These are phyloP conservation scores for Magnaporthiopsis rhizophila DNA, from an alignment of 2,329 filamentous ascomycete species.

Conservation along the genomic window DNA sequence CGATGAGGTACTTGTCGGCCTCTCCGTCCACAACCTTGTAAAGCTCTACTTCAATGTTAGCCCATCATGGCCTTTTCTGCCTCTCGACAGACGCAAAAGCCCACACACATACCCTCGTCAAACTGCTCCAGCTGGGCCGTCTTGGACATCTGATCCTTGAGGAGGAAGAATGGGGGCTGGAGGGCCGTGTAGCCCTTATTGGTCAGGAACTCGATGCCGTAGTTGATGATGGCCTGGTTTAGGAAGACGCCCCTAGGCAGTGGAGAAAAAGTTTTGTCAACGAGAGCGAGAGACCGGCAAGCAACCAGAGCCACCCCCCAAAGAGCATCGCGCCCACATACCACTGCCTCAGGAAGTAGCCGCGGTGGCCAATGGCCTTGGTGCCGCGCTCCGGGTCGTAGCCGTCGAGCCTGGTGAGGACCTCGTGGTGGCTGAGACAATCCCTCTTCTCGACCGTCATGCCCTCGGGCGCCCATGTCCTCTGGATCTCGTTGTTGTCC, in stretches of 20 bases:
- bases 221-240: conserved; percentile 91
- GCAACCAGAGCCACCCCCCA: background rate
- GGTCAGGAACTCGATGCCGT: conserved; percentile 82
- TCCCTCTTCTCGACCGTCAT: conserved; percentile 63
- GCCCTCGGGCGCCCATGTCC: conserved; percentile 71
- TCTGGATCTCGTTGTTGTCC: conserved; percentile 73
- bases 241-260: conserved; percentile 11
- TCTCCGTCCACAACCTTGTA: conserved; percentile 93
- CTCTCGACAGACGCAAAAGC: background rate
- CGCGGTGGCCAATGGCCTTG: conserved; percentile 89
- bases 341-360: conserved; percentile 86
- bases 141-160: conserved; percentile 93
- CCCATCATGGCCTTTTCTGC: background rate
- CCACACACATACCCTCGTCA: conserved; percentile 52
- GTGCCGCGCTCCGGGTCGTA: conserved; percentile 90
- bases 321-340: conserved; percentile 45
- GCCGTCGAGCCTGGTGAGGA: conserved; percentile 77
- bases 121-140: conserved; percentile 96
- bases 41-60: conserved; percentile 45
- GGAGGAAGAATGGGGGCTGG: conserved; percentile 90
- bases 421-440: conserved; percentile 87
- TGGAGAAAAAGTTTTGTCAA: background rate
- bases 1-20: conserved; percentile 69
- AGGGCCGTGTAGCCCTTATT: conserved; percentile 74
- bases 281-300: background rate